Conservation (phyloP, 192 early-diverging fungal genomes). For the Entomortierella lignicola region DNA sequence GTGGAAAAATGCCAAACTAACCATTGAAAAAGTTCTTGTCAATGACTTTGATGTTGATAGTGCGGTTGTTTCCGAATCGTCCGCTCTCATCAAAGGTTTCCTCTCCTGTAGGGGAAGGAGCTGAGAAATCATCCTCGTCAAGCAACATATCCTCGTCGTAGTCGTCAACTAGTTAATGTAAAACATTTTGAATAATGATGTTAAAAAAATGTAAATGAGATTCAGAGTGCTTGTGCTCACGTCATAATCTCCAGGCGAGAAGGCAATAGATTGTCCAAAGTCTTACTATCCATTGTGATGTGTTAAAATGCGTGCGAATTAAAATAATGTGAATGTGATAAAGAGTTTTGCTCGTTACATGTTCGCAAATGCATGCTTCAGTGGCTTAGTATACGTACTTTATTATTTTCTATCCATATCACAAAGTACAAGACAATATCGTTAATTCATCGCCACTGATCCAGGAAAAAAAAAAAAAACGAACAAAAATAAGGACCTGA, state of each 20-base stretch:
- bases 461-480: no score
- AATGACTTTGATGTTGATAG: conserved; percentile 18
- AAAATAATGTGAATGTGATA: background rate
- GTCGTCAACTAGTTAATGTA: conserved; percentile 21
- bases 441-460: no score
- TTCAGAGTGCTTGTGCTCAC: no score
- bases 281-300: conserved; percentile 34
- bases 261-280: background rate
- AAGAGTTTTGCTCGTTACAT: background rate
- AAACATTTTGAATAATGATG: background rate
- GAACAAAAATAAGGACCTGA: no score
- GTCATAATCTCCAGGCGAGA: no score
- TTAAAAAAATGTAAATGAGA: background rate
- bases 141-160: conserved; percentile 46
- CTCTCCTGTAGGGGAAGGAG: conserved; percentile 39
- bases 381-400: no score
- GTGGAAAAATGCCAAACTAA: no score
- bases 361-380: no score
- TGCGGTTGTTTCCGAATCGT: conserved; percentile 15
- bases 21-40: conserved; percentile 51
- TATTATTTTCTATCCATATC: no score
- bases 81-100: conserved; percentile 27
- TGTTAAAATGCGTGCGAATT: background rate
- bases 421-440: no score
- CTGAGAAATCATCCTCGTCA: conserved; percentile 37